Conservation (phyloP, 495 filamentous ascomycete genomes). For the Penicillium parvum region DNA sequence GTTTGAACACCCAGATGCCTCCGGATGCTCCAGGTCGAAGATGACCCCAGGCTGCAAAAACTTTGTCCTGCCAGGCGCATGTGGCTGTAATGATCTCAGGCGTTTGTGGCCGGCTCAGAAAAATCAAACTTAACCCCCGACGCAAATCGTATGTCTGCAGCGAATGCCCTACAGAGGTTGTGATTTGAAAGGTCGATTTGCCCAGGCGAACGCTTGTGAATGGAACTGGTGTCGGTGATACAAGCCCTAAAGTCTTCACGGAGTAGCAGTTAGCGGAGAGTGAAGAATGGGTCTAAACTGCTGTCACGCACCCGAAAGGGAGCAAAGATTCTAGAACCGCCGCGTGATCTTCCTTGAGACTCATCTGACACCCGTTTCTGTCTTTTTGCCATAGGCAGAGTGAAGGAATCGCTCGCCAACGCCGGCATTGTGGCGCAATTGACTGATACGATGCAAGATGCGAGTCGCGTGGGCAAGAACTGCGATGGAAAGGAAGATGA, state of each 20-base stretch:
- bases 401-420: slow-evolving; percentile 40
- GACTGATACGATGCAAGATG: no score
- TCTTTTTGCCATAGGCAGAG: slow-evolving; percentile 59
- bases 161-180: slow-evolving; percentile 82
- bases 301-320: slow-evolving; percentile 72
- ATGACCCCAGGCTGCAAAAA: slow-evolving; percentile 82
- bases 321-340: slow-evolving; percentile 75
- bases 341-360: slow-evolving; percentile 18
- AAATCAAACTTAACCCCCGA: slow-evolving; percentile 83
- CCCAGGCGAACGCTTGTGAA: slow-evolving; percentile 85
- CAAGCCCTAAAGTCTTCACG: slow-evolving; percentile 77
- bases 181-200: slow-evolving; percentile 94
- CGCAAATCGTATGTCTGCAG: slow-evolving; percentile 94
- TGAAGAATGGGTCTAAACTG: not conserved
- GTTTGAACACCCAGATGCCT: slow-evolving; percentile 90
- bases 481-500: no score
- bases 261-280: slow-evolving; percentile 3
- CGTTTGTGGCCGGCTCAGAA: slow-evolving; percentile 85
- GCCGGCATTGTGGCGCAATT: slow-evolving; percentile 39
- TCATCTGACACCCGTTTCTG: slow-evolving; percentile 50
- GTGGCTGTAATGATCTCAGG: slow-evolving; percentile 82
- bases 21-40: slow-evolving; percentile 41
- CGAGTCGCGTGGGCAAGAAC: no score
- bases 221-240: slow-evolving; percentile 83
- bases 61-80: slow-evolving; percentile 77